phyloP scores from a whole-genome alignment of 2,329 filamentous ascomycete genomes.

The Plenodomus tracheiphilus region DNA sequence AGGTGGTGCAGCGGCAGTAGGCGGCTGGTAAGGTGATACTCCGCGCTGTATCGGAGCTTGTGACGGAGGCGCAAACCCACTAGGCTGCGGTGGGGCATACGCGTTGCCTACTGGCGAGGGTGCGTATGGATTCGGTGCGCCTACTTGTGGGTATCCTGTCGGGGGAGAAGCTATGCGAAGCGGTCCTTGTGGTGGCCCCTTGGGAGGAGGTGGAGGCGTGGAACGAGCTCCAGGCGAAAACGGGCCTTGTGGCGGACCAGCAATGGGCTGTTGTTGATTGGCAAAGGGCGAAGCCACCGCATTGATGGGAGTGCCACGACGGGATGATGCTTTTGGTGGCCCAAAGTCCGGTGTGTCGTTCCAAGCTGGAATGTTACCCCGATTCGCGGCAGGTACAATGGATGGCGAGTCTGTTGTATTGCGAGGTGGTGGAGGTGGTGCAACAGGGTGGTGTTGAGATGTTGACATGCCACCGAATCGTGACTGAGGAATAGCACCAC shows the following conservation, averaged over 20 bases:
- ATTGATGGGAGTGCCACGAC: slow-evolving; percentile 73
- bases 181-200: slow-evolving; percentile 60
- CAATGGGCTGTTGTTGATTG: slow-evolving; percentile 60
- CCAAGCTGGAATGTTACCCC: slow-evolving; percentile 79
- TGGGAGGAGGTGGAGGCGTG: slow-evolving; percentile 80
- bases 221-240: slow-evolving; percentile 63
- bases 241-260: slow-evolving; percentile 57
- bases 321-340: slow-evolving; percentile 67
- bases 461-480: slow-evolving; percentile 53
- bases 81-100: slow-evolving; percentile 61
- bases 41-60: slow-evolving; percentile 70
- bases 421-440: slow-evolving; percentile 67
- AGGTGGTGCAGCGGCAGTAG: slow-evolving; percentile 67
- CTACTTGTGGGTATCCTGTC: slow-evolving; percentile 52
- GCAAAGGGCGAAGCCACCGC: slow-evolving; percentile 77
- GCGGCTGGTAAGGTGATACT: slow-evolving; percentile 83
- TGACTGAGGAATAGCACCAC: slow-evolving; percentile 54
- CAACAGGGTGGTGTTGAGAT: slow-evolving; percentile 50
- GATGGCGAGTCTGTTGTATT: slow-evolving; percentile 68
- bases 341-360: slow-evolving; percentile 88
- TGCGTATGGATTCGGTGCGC: slow-evolving; percentile 64
- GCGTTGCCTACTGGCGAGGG: slow-evolving; percentile 55
- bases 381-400: slow-evolving; percentile 65
- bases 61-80: slow-evolving; percentile 50
- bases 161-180: slow-evolving; percentile 69